Conservation (phyloP, 2,329 filamentous ascomycete species). For the Bipolaris gigantea region DNA sequence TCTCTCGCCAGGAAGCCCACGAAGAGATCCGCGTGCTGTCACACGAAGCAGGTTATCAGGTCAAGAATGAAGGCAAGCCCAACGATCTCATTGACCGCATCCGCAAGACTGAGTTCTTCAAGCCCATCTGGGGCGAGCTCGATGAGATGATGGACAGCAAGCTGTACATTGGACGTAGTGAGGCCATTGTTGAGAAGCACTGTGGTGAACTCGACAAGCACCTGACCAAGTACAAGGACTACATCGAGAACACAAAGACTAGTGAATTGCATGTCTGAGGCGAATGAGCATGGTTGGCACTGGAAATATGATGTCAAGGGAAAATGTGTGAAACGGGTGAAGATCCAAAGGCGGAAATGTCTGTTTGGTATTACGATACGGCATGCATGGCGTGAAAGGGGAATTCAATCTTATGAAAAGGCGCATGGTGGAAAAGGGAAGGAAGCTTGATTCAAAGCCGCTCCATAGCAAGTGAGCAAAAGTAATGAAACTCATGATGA, state of each 20-base stretch:
- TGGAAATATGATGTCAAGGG: not conserved
- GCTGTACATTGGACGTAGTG: constrained; percentile 60
- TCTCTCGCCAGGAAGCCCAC: constrained; percentile 78
- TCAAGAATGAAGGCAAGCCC: constrained; percentile 70
- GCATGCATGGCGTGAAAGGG: no score
- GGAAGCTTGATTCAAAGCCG: no score
- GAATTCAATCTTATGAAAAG: no score
- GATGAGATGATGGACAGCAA: constrained; percentile 68
- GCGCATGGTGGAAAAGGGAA: no score
- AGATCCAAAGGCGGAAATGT: no score
- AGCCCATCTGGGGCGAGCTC: constrained; percentile 67
- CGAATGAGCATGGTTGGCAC: not conserved
- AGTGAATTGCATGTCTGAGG: constrained; percentile 40
- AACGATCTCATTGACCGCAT: constrained; percentile 86
- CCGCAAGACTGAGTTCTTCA: constrained; percentile 71
- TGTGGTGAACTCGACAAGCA: constrained; percentile 32
- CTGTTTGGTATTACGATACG: no score
- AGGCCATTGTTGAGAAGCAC: constrained; percentile 30
- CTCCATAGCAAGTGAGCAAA: no score
- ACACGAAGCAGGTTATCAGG: constrained; percentile 71
- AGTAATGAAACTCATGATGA: no score
- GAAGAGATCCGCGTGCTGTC: constrained; percentile 82
- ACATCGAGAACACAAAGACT: constrained; percentile 41
- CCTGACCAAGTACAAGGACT: constrained; percentile 57
- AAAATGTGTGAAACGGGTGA: no score